Base-by-base conservation (phyloP, 345 rosid genomes). In the Erodium maritimum region DNA sequence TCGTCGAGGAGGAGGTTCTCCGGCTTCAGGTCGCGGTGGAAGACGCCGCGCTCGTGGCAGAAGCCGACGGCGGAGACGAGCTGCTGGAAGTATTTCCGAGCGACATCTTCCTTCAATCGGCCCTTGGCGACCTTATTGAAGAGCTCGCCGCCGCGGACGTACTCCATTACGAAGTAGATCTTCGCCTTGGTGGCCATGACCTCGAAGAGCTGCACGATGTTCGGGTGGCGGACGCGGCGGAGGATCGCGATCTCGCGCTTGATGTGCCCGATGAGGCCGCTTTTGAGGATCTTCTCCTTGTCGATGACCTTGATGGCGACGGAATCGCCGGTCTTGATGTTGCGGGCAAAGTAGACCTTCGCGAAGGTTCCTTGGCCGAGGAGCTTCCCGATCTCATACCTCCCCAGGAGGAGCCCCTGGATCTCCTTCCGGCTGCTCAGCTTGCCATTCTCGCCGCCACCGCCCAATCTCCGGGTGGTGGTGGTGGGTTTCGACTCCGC, bases 341-440 rank as follows among this genome's bases (percentile, higher is more conserved):
- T 76, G 19, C 82, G 79, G 4, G 96, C 97, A 45, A 77, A 76
- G 58, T 83, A 88, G 45, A 91, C 97, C 69, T 91, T 91, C 2
- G 97, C 97, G 61, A 88, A 85, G 64, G 81, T 82, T 9, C 97
- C 97, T 21, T 87, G 89, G 1, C 97, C 97, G 6, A 91, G 80
- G 6, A 91, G 76, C 64, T 73, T 77, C 24, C 94, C 96, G 33
- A 88, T 64, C 74, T 88, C 87, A 67, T 77, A 91, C 23, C 76
- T 80, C 22, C 83, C 89, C 19, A 91, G 77, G 14, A 91, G 91
- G 14, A 75, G 78, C n/a, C 65, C 13, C 57, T 79, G 80, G n/a
- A 54, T 75, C 60, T 58, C 37, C 37, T 29, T 6, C 5, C 37
- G 37, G 37, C 37, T 29, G 37, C 37, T 29, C 37, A 5, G 37